Conservation (phyloP, 441 rosid species). For the Eruca vesicaria region DNA sequence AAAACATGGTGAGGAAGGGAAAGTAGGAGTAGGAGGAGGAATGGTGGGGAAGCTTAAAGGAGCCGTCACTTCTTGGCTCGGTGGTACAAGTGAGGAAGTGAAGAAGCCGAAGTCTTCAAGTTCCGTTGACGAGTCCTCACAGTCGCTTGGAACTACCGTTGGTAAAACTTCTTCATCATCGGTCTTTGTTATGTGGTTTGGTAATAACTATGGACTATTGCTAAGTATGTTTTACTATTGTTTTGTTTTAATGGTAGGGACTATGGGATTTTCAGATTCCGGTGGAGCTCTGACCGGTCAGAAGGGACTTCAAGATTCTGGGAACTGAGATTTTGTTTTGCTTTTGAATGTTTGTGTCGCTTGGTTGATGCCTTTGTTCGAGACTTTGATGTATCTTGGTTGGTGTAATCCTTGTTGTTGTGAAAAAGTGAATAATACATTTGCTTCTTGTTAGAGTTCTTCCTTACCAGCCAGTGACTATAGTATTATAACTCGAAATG, state of each 20-base stretch:
- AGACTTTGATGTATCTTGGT: background rate
- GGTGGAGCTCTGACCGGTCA: constrained; percentile 19
- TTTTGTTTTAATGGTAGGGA: constrained; percentile 2
- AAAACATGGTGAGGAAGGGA: constrained; percentile 8
- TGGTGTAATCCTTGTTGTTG: background rate
- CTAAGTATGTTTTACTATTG: background rate
- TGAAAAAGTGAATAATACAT: background rate
- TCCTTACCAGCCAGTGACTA: too few species aligned
- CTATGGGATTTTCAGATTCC: constrained; percentile 17
- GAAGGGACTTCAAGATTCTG: constrained; percentile 40
- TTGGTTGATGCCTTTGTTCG: background rate
- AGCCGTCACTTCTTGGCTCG: constrained; percentile 57
- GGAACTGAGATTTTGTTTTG: constrained; percentile 34
- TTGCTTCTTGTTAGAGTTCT: background rate
- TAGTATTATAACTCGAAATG: too few species aligned
- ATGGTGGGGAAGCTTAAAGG: constrained; percentile 57
- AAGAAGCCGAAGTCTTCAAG: constrained; percentile 6
- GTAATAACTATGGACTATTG: background rate
- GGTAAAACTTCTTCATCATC: constrained; percentile 17
- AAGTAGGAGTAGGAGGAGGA: constrained; percentile 32
- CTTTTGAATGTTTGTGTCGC: constrained; percentile 2
- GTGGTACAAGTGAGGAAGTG: constrained; percentile 30
- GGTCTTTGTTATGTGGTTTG: background rate
- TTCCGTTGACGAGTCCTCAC: constrained; percentile 28
- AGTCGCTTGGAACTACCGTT: constrained; percentile 32